A percentile compares a stretch with the other conserved stretches of the same genome.
Conservation (phyloP, 2,329 filamentous ascomycete genomes). For the Rugonectria rugulosa region DNA sequence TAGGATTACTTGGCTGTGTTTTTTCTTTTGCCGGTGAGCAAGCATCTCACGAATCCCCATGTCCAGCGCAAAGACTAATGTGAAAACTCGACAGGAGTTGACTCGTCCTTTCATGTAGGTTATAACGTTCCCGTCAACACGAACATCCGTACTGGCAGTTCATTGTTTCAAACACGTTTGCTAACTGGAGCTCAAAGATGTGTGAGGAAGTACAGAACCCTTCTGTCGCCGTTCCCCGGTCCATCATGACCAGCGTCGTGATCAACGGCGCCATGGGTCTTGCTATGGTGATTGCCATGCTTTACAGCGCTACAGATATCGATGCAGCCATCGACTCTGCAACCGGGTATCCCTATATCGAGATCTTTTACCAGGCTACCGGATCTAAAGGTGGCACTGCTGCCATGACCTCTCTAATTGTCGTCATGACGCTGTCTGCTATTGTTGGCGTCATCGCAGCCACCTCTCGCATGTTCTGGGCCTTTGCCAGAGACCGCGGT, state of each 20-base stretch:
- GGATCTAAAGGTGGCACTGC: conserved; percentile 27
- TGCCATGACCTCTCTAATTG: conserved; percentile 27
- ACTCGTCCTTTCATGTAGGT: no score
- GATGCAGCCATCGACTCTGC: conserved; percentile 28
- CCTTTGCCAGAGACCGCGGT: conserved; percentile 31
- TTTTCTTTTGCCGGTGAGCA: no score
- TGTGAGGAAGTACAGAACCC: conserved; percentile 32
- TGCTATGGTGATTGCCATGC: conserved; percentile 35
- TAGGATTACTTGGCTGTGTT: no score
- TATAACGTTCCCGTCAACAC: no score
- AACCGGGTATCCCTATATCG: conserved; percentile 34
- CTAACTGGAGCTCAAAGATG: no score
- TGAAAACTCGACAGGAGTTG: no score
- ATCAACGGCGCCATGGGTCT: conserved; percentile 33
- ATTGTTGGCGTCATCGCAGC: conserved; percentile 35
- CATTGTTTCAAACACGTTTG: no score
- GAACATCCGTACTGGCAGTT: no score
- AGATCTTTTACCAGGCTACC: conserved; percentile 33
- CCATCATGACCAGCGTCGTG: conserved; percentile 31
- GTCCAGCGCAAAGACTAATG: no score
- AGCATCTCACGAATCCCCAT: no score
- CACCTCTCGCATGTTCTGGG: conserved; percentile 31
- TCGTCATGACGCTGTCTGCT: conserved; percentile 34
- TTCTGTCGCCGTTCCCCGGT: conserved; percentile 25
- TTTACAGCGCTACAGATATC: conserved; percentile 33